phyloP scores from a whole-genome alignment of 345 rosid genomes.

The Noccaea caerulescens region DNA sequence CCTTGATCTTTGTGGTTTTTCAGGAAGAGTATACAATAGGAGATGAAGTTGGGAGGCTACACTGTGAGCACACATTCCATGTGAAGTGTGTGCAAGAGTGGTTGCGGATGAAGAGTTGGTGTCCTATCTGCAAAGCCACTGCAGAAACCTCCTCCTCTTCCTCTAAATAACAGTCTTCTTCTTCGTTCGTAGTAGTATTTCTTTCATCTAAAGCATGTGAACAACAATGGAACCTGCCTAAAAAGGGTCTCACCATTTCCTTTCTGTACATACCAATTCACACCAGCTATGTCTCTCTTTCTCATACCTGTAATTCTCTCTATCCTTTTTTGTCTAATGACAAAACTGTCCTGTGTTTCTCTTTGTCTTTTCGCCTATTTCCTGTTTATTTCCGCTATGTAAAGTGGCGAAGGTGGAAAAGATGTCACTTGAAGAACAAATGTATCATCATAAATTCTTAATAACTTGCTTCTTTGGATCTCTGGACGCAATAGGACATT shows the following conservation, averaged over 20 bases:
- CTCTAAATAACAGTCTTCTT: slow-evolving; percentile 33
- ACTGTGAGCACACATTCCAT: slow-evolving; percentile 79
- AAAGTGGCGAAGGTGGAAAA: slow-evolving; percentile 4
- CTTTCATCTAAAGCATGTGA: slow-evolving; percentile 28
- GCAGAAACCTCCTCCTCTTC: slow-evolving; percentile 57
- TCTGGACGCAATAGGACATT: not conserved
- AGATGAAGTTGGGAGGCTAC: slow-evolving; percentile 79
- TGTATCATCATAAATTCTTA: slow-evolving; percentile 2
- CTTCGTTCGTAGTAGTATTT: slow-evolving; percentile 19
- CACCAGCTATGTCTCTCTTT: slow-evolving; percentile 16
- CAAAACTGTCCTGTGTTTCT: slow-evolving; percentile 28
- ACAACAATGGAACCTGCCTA: slow-evolving; percentile 33
- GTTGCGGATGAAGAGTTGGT: slow-evolving; percentile 93
- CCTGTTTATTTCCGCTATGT: slow-evolving; percentile 1
- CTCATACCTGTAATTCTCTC: not conserved
- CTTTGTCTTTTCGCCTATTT: not conserved
- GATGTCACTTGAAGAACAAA: slow-evolving; percentile 20
- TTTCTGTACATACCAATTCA: slow-evolving; percentile 43
- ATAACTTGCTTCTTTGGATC: slow-evolving; percentile 13
- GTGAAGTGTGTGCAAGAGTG: slow-evolving; percentile 71
- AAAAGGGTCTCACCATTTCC: slow-evolving; percentile 26
- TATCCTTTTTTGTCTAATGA: slow-evolving; percentile 8
- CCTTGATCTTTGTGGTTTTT: slow-evolving; percentile 26
- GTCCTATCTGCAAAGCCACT: slow-evolving; percentile 84
- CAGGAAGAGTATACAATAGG: slow-evolving; percentile 88